phyloP scores from a whole-genome alignment of 148 eudicot species.

The Fallopia convolvulus region DNA sequence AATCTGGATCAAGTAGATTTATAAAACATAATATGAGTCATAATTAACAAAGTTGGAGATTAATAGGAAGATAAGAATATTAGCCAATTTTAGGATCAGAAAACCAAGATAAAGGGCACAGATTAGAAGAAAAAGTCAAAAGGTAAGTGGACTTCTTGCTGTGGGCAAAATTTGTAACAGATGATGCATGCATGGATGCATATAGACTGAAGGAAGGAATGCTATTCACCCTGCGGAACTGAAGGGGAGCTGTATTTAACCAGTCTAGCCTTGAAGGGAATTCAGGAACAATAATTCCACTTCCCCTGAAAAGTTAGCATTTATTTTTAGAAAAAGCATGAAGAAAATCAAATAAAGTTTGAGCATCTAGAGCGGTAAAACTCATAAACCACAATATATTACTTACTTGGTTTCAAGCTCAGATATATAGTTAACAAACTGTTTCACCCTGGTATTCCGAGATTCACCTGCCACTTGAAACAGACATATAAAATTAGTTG shows the following conservation, averaged over 20 bases:
- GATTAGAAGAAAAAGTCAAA: background rate
- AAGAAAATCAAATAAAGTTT: background rate
- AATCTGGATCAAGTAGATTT: background rate
- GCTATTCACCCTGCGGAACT: conserved; percentile 59
- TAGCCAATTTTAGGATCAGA: background rate
- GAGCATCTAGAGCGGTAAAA: background rate
- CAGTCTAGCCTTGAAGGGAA: conserved; percentile 91
- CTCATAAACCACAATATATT: conserved; percentile 3
- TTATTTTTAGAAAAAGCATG: background rate
- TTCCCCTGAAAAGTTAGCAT: conserved; percentile 39
- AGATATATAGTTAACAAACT: conserved; percentile 72
- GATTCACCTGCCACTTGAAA: conserved; percentile 32
- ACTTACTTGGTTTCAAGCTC: conserved; percentile 62
- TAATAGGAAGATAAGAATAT: background rate
- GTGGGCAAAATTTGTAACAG: background rate
- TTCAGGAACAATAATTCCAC: conserved; percentile 67
- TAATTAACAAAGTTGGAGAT: background rate
- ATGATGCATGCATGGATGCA: background rate
- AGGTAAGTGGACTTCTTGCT: background rate
- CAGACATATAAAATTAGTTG: no score
- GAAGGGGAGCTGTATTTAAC: conserved; percentile 91
- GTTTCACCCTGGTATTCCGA: conserved; percentile 55
- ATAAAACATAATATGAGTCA: background rate
- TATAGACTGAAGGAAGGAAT: conserved; percentile 12
- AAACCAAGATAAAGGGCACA: background rate